phyloP scores from a whole-genome alignment of 352 stramenopile species.

The Phytophthora litchii region DNA sequence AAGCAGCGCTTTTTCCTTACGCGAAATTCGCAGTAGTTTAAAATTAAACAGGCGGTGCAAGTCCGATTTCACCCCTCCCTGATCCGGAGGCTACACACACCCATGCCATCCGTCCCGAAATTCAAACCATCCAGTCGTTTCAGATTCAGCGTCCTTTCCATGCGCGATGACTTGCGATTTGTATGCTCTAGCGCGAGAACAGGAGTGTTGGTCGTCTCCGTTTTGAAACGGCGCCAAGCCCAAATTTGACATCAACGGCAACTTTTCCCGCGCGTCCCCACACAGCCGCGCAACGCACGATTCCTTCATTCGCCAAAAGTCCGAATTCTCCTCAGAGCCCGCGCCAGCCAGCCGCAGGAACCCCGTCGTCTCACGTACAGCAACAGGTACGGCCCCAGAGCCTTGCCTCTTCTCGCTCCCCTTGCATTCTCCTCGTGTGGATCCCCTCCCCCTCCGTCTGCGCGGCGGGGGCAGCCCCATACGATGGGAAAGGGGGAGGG shows the following conservation, averaged over 20 bases:
- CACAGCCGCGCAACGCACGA: slow-evolving; percentile 26
- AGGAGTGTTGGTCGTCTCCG: slow-evolving; percentile 24
- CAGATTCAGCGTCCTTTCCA: slow-evolving; percentile 12
- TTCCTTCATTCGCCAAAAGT: slow-evolving; percentile 90
- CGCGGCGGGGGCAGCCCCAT: slow-evolving; percentile 7
- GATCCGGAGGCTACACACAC: neutral
- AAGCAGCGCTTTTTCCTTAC: slow-evolving; percentile 1
- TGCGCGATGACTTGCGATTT: slow-evolving; percentile 9
- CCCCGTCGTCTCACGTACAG: slow-evolving; percentile 34
- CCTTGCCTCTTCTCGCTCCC: neutral
- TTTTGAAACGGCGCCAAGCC: slow-evolving; percentile 32
- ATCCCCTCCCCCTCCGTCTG: slow-evolving; percentile 1
- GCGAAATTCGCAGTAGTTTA: slow-evolving; percentile 18
- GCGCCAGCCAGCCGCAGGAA: slow-evolving; percentile 64
- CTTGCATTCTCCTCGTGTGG: neutral
- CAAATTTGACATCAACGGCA: slow-evolving; percentile 40
- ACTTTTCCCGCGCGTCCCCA: slow-evolving; percentile 31
- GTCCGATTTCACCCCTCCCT: slow-evolving; percentile 21
- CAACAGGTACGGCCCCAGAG: slow-evolving; percentile 46
- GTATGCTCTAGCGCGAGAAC: slow-evolving; percentile 13
- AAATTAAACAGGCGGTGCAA: slow-evolving; percentile 7
- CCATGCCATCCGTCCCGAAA: slow-evolving; percentile 21
- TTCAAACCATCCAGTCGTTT: slow-evolving; percentile 37
- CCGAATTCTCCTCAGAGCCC: slow-evolving; percentile 74
- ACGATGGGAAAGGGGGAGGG: slow-evolving; percentile 30